Percentiles rank a stretch among this genome's conserved stretches.
Conservation (phyloP, 805 yeast genomes). For the Sungouiella thailandica region DNA sequence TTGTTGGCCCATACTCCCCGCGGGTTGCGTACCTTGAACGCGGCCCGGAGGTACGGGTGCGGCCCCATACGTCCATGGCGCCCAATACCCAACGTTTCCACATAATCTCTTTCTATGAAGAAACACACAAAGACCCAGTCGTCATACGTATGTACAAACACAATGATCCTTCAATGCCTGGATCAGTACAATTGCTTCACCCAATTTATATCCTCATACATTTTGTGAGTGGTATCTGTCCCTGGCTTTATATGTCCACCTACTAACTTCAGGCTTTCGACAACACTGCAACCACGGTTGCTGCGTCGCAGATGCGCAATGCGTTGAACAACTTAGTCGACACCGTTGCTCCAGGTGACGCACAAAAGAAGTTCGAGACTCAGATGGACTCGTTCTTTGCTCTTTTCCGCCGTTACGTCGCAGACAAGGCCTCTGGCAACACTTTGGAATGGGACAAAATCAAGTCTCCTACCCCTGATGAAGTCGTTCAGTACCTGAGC, state of each 20-base stretch:
- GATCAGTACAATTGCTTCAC: not conserved
- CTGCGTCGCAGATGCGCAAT: slow-evolving; percentile 97
- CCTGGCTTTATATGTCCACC: no score
- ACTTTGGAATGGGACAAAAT: slow-evolving; percentile 93
- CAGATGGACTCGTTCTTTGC: slow-evolving; percentile 95
- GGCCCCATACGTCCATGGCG: not conserved
- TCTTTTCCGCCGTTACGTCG: slow-evolving; percentile 84
- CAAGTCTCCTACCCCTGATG: slow-evolving; percentile 82
- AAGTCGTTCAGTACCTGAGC: slow-evolving; percentile 74
- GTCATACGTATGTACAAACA: slow-evolving; percentile 51
- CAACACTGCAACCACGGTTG: slow-evolving; percentile 88
- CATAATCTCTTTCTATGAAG: slow-evolving; percentile 20
- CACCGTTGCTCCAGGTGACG: slow-evolving; percentile 53
- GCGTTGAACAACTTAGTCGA: slow-evolving; percentile 87
- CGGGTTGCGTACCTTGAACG: not conserved
- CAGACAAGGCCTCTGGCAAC: slow-evolving; percentile 82
- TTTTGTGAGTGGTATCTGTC: no score
- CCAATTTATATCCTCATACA: no score
- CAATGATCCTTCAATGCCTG: no score
- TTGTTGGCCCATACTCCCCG: not conserved
- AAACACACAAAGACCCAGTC: slow-evolving; percentile 70
- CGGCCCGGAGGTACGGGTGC: not conserved
- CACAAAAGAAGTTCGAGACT: slow-evolving; percentile 62
- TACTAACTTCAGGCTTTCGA: slow-evolving; percentile 67
- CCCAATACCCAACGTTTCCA: not conserved